Evolutionary conservation across 1,284 basidiomycete genomes (phyloP), one percentile per base, ranked within the genome.

Genomic region (Microbotryum lychnidis-dioicae): DNA sequence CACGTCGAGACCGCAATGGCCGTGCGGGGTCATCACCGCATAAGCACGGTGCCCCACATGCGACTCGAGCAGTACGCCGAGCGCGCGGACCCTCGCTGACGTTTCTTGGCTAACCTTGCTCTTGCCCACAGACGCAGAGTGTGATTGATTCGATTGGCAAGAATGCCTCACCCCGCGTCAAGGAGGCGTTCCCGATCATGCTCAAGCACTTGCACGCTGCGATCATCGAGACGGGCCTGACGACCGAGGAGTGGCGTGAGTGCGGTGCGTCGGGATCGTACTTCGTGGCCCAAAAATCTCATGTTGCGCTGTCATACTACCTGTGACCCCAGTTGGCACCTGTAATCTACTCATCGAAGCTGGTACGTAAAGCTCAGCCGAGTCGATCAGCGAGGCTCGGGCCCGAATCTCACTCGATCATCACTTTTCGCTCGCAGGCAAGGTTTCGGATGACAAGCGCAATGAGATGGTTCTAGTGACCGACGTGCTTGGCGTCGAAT

Each of bases 111-210:
- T 5, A 18, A 18, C 37, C 9, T 14, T 42, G 12, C 37, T 42
- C 37, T 42, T 18, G 12, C 37, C 37, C 16, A 42, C 12, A 42
- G 37, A 42, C 37, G 9, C 37, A 42, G 12, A 42, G 37, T 6
- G 37, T 42, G 37, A 79, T 86, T 44, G 78, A 80, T 56, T 75
- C 82, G 76, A 77, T 56, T 23, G 75, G 55, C 49, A 44, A 46
- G 8, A 71, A 72, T 10, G 75, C 75, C 9, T 67, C 71, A n/a
- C 71, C 74, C 6, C 71, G 76, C 14, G 72, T 73, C 63, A 76
- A 75, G 65, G 60, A 71, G 46, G 68, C 65, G 7, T 67, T 75
- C 42, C 75, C 75, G 16, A 71, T 72, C 58, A 65, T 77, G 42
- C 74, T 77, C 66, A 72, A 71, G 64, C 73, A 76, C 62, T 64